These are phyloP conservation scores for Solanum microdontum DNA, from an alignment of 257 asterid genomes.

Conservation along the genomic window DNA sequence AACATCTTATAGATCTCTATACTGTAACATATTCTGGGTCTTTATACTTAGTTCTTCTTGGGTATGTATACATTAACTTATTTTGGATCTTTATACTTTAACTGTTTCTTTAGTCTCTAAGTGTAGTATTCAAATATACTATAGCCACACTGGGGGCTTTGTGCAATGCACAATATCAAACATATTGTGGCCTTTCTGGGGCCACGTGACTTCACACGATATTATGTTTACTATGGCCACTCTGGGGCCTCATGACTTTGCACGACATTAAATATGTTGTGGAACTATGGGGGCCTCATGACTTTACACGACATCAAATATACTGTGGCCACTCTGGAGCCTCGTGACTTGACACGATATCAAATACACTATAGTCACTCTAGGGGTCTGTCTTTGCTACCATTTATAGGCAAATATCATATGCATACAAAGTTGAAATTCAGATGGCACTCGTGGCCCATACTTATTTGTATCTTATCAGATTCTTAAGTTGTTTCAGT, in stretches of 20 bases:
- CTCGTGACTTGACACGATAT: not conserved
- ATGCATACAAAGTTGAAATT: not conserved
- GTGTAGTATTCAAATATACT: not conserved
- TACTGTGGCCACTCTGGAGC: not conserved
- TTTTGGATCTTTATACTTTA: not conserved
- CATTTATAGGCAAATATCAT: not conserved
- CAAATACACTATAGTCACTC: not conserved
- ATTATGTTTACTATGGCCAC: not conserved
- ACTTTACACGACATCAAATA: not conserved
- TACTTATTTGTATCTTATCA: not conserved
- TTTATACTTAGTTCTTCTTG: not conserved
- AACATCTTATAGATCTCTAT: not conserved
- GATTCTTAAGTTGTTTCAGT: too few relatives aligned
- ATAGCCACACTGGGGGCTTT: not conserved
- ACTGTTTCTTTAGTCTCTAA: not conserved
- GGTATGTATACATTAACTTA: not conserved
- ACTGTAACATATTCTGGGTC: not conserved
- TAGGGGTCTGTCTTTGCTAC: not conserved
- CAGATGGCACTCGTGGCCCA: not conserved
- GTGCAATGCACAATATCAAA: not conserved
- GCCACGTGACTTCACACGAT: not conserved
- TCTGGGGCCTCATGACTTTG: not conserved
- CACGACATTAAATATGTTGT: not conserved
- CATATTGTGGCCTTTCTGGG: not conserved
- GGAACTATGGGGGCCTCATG: not conserved